phyloP scores from a whole-genome alignment of 768 basidiomycete genomes.

The Calocybe indica region DNA sequence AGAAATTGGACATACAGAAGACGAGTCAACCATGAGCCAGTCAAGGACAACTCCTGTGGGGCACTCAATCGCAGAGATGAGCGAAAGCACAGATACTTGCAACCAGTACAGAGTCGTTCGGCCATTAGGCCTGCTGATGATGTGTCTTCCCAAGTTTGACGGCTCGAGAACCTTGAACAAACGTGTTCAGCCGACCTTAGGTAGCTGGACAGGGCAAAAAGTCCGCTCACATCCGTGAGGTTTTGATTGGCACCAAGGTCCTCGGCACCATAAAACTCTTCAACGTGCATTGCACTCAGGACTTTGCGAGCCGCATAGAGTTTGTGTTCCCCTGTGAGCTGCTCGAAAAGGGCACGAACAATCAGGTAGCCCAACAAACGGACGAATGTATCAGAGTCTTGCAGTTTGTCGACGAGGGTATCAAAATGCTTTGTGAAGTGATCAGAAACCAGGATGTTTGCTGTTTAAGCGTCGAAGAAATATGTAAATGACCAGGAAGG shows the following conservation, averaged over 20 bases:
- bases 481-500: not conserved
- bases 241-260: conserved; percentile 23
- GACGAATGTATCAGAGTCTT: conserved; percentile 42
- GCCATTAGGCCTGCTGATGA: conserved; percentile 57
- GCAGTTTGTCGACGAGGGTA: conserved; percentile 45
- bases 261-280: conserved; percentile 40
- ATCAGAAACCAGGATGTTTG: conserved; percentile 56
- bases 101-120: conserved; percentile 48
- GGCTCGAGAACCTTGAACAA: conserved; percentile 42
- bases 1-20: conserved; percentile 24
- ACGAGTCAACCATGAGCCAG: conserved; percentile 39
- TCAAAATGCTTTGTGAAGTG: conserved; percentile 36
- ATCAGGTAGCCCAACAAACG: conserved; percentile 58
- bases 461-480: conserved; percentile 25
- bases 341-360: conserved; percentile 51
- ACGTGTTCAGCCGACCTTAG: not conserved
- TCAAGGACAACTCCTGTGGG: conserved; percentile 36
- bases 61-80: conserved; percentile 42
- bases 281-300: conserved; percentile 39
- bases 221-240: conserved; percentile 23
- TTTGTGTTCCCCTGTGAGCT: conserved; percentile 52
- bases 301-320: conserved; percentile 45
- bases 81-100: conserved; percentile 49
- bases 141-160: conserved; percentile 36
- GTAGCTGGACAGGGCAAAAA: not conserved